Conservation (phyloP, 345 rosid species). For the Boechera retrofracta region DNA sequence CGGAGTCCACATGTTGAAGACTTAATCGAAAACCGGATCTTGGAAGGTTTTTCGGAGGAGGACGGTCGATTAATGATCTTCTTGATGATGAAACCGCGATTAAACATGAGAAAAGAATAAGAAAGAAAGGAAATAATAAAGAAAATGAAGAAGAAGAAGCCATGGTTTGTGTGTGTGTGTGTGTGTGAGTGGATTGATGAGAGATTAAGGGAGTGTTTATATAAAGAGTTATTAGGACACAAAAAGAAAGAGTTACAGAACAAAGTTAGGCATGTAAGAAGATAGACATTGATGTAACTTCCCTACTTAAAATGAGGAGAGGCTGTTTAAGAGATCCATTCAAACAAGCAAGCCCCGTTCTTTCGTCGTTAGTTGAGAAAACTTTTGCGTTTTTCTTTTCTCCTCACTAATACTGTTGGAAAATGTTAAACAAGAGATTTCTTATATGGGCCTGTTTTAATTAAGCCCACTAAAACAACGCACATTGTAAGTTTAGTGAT, state of each 20-base stretch:
- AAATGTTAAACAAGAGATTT: not conserved
- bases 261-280: constrained; percentile 45
- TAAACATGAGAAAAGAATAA: constrained; percentile 34
- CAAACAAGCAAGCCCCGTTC: constrained; percentile 46
- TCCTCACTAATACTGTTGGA: constrained; percentile 23
- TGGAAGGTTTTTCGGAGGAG: constrained; percentile 27
- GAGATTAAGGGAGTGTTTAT: constrained; percentile 37
- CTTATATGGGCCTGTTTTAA: not conserved
- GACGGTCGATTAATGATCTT: constrained; percentile 38
- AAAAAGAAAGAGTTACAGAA: constrained; percentile 20
- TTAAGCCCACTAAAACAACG: not conserved
- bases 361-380: constrained; percentile 42
- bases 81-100: constrained; percentile 35
- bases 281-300: constrained; percentile 34
- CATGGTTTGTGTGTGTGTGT: constrained; percentile 36
- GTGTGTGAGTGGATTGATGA: constrained; percentile 14
- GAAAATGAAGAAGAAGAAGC: constrained; percentile 33
- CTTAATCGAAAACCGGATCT: constrained; percentile 52
- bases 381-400: not conserved
- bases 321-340: constrained; percentile 31
- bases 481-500: not conserved
- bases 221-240: constrained; percentile 36
- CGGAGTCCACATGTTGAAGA: constrained; percentile 70
- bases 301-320: constrained; percentile 46
- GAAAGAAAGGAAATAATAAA: constrained; percentile 26